phyloP scores from a whole-genome alignment of 805 yeast genomes.

The Lipomyces yamanashiensis region DNA sequence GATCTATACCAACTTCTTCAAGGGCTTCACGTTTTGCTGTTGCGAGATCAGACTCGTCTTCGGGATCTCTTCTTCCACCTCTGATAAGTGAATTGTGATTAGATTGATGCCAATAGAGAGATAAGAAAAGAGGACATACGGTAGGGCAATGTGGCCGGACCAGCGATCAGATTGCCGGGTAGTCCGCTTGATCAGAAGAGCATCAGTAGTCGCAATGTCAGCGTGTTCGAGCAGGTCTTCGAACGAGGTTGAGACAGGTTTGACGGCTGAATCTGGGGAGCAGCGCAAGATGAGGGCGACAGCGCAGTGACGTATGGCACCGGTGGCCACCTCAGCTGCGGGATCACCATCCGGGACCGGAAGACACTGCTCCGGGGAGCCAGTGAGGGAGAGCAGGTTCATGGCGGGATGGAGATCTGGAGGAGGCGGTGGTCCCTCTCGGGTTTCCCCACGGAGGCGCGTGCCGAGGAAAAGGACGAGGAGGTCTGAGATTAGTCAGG shows the following conservation, averaged over 20 bases:
- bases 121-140: conserved; percentile 32
- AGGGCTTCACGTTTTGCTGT: conserved; percentile 47
- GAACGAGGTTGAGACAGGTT: background rate
- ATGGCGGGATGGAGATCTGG: background rate
- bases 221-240: conserved; percentile 16
- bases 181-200: conserved; percentile 48
- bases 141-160: conserved; percentile 51
- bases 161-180: conserved; percentile 46
- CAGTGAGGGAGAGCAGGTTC: conserved; percentile 1
- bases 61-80: conserved; percentile 48
- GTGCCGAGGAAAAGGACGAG: too few relatives aligned
- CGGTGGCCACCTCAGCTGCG: conserved; percentile 6
- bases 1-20: conserved; percentile 50
- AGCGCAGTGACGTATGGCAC: conserved; percentile 22
- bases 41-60: conserved; percentile 44
- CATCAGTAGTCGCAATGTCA: conserved; percentile 38
- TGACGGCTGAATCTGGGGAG: background rate
- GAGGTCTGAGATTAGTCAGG: too few relatives aligned
- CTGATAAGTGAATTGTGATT: conserved; percentile 1
- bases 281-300: conserved; percentile 27
- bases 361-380: conserved; percentile 1
- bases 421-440: background rate
- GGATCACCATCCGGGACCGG: conserved; percentile 8
- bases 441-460: too few relatives aligned
- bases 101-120: background rate